phyloP scores from a whole-genome alignment of 768 basidiomycete genomes.

The Paxillus rubicundulus region DNA sequence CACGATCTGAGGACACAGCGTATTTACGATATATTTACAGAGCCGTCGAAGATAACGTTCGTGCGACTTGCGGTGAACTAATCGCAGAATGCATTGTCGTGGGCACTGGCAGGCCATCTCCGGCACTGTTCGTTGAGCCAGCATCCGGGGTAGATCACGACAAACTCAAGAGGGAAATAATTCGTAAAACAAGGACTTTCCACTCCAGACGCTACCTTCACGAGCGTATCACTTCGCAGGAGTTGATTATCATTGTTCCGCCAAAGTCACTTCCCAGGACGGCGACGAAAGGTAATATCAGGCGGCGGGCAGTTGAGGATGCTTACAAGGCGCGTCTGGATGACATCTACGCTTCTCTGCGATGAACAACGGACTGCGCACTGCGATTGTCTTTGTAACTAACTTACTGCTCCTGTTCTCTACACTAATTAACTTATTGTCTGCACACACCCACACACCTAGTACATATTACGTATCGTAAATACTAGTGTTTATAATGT shows the following conservation, averaged over 20 bases:
- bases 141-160: constrained; percentile 48
- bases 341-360: constrained; percentile 44
- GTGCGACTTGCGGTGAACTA: constrained; percentile 59
- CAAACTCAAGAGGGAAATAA: constrained; percentile 67
- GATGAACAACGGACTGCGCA: constrained; percentile 4
- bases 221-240: constrained; percentile 65
- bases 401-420: constrained; percentile 20
- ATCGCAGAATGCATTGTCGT: constrained; percentile 77
- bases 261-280: constrained; percentile 70
- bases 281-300: constrained; percentile 79
- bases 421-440: constrained; percentile 1
- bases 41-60: constrained; percentile 76
- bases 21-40: constrained; percentile 29
- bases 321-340: constrained; percentile 57
- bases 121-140: constrained; percentile 73
- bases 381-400: constrained; percentile 1
- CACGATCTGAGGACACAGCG: neutral
- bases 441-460: constrained; percentile 12
- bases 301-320: constrained; percentile 74
- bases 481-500: constrained; percentile 4
- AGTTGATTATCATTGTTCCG: constrained; percentile 68
- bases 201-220: constrained; percentile 74
- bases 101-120: constrained; percentile 72
- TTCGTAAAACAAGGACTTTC: constrained; percentile 71
- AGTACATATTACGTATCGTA: constrained; percentile 24